phyloP scores from a whole-genome alignment of 2,329 filamentous ascomycete species.

The Fusarium stilboides region DNA sequence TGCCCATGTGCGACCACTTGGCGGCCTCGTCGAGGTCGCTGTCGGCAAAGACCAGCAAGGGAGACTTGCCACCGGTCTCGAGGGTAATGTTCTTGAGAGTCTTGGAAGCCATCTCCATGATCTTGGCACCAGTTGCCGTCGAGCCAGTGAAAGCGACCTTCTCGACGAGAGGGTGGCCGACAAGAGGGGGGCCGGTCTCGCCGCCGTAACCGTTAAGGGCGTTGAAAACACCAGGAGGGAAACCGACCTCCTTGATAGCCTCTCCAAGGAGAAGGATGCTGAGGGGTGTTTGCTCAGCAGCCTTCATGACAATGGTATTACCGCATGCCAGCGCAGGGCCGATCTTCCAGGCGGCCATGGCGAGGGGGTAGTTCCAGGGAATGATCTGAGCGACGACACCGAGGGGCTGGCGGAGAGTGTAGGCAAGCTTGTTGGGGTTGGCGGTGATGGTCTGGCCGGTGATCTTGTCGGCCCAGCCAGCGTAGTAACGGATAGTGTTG shows the following conservation, averaged over 20 bases:
- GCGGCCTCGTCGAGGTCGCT: slow-evolving; percentile 81
- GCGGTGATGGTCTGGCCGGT: slow-evolving; percentile 85
- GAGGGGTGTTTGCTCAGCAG: slow-evolving; percentile 82
- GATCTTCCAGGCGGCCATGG: slow-evolving; percentile 87
- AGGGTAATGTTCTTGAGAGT: slow-evolving; percentile 68
- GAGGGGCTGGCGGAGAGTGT: slow-evolving; percentile 71
- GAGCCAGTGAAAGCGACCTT: slow-evolving; percentile 86
- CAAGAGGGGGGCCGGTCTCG: slow-evolving; percentile 76
- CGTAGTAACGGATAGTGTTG: slow-evolving; percentile 58
- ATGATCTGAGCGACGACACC: slow-evolving; percentile 88
- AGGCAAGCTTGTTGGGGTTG: slow-evolving; percentile 81
- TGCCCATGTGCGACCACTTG: slow-evolving; percentile 79
- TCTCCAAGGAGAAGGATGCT: slow-evolving; percentile 74
- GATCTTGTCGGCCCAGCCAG: slow-evolving; percentile 90
- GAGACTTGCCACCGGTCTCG: slow-evolving; percentile 84
- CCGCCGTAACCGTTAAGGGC: slow-evolving; percentile 82
- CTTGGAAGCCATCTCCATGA: slow-evolving; percentile 83
- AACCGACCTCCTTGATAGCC: slow-evolving; percentile 80
- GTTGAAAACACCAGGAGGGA: slow-evolving; percentile 82
- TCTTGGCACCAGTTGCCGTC: slow-evolving; percentile 77
- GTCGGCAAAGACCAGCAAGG: slow-evolving; percentile 82
- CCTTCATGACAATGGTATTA: slow-evolving; percentile 80
- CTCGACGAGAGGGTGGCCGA: slow-evolving; percentile 73
- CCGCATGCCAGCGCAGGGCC: slow-evolving; percentile 79
- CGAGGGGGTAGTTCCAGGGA: slow-evolving; percentile 86